Percentiles rank a stretch among this genome's conserved stretches.
These are phyloP conservation scores for Wickerhamomyces sydowiorum DNA, from an alignment of 805 yeast species.

Conservation along the genomic window DNA sequence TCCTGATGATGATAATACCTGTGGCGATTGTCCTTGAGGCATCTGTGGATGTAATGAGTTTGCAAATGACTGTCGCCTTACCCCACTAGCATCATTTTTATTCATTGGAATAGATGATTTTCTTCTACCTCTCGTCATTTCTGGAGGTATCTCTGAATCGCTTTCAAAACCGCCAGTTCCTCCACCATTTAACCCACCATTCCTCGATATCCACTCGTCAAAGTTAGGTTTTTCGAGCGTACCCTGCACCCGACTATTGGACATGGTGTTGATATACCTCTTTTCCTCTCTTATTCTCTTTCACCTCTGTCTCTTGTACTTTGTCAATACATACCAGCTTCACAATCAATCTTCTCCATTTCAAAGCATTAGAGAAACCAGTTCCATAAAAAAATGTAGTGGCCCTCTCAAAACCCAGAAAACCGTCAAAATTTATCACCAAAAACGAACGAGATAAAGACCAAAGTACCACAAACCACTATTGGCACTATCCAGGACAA, in stretches of 20 bases:
- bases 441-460: too few species aligned
- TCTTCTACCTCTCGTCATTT: too few species aligned
- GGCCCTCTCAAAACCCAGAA: too few species aligned
- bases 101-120: too few species aligned
- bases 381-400: too few species aligned
- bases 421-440: too few species aligned
- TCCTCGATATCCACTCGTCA: neutral
- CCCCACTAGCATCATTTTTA: neutral
- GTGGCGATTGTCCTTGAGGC: neutral
- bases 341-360: too few species aligned
- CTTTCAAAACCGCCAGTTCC: neutral
- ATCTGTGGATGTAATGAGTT: neutral
- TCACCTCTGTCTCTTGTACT: neutral
- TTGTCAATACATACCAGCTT: too few species aligned
- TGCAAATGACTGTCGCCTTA: neutral
- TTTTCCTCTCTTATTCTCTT: constrained; percentile 9
- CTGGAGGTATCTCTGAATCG: too few species aligned
- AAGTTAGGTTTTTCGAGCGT: neutral
- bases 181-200: neutral
- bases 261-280: neutral
- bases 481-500: neutral
- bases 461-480: too few species aligned
- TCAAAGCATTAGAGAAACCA: too few species aligned
- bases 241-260: neutral
- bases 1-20: too few species aligned